Evolutionary conservation across 257 asterid genomes (phyloP), one percentile per base, ranked within the genome.

Genomic region (Solanum piurae): DNA sequence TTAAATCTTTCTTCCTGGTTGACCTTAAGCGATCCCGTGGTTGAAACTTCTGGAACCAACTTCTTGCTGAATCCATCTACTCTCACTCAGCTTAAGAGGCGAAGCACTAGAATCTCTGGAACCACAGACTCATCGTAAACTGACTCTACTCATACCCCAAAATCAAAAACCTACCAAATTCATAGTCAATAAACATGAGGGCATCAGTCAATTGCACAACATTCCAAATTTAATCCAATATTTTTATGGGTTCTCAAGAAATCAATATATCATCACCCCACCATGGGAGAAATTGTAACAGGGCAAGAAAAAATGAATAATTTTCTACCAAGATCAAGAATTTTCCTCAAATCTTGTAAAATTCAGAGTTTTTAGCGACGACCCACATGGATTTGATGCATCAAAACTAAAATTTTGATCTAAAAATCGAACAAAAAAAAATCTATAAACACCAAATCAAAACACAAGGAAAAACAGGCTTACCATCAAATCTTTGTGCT

Each of bases 11-110:
- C 91, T 91, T 95, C 93, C 88, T 95, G 38, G 91, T 88, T 7
- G 95, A 87, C 91, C 95, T 93, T 88, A 93, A 91, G 12, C 98
- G 94, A 52, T 96, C 99, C 75, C 96, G 93, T 4, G 96, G 96
- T 89, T 95, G 97, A 83, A 93, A 92, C 91, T 89, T 95, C 31
- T 95, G 98, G 73, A 94, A 90, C 99, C 99, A 97, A 91, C 98
- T 94, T 90, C 92, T 93, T 10, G 98, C 95, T 79, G 98, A 93
- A 90, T 93, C 98, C 99, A 97, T 97, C 68, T 88, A 91, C 87
- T 87, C 71, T 88, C 84, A 80, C 90, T 90, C 92, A 86, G 84
- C 82, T 88, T 91, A 86, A 80, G 92, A 92, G 92, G 91, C 71
- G 68, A 79, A 72, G 29, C 79, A 69, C 86, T 83, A 62, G 66